These are phyloP conservation scores for Stylosanthes scabra DNA, from an alignment of 331 rosid species.

Conservation along the genomic window DNA sequence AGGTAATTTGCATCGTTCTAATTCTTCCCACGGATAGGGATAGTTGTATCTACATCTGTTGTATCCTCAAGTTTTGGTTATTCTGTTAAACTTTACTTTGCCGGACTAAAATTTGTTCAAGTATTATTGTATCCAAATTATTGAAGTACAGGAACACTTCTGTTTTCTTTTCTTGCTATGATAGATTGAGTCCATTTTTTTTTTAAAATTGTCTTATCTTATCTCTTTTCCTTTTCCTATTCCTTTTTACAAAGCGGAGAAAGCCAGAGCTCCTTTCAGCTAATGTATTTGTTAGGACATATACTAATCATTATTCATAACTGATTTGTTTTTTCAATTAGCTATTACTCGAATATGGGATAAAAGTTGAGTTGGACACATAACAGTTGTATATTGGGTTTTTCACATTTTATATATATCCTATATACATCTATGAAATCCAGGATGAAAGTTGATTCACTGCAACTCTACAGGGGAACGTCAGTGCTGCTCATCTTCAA, in stretches of 20 bases:
- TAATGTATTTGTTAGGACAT: not conserved
- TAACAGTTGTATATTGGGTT: too few relatives aligned
- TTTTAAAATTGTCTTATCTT: not conserved
- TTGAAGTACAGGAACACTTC: not conserved
- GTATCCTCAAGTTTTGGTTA: conserved; percentile 36
- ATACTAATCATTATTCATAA: too few relatives aligned
- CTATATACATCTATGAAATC: too few relatives aligned
- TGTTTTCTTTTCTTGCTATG: not conserved
- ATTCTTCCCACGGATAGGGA: too few relatives aligned
- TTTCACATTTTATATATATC: too few relatives aligned
- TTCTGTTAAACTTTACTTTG: conserved; percentile 24
- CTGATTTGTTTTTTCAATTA: too few relatives aligned
- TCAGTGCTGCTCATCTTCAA: too few relatives aligned
- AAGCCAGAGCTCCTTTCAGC: not conserved
- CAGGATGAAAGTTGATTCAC: too few relatives aligned
- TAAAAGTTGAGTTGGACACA: too few relatives aligned
- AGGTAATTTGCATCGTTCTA: too few relatives aligned
- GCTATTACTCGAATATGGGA: too few relatives aligned
- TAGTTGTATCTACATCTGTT: conserved; percentile 64
- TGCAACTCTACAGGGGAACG: too few relatives aligned
- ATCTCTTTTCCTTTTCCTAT: not conserved
- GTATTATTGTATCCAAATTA: conserved; percentile 25
- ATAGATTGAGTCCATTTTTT: not conserved
- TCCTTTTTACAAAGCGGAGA: not conserved
- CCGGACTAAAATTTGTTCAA: conserved; percentile 31